These are phyloP conservation scores for Hortaea sp. DNA, from an alignment of 2,329 filamentous ascomycete species.

Conservation along the genomic window DNA sequence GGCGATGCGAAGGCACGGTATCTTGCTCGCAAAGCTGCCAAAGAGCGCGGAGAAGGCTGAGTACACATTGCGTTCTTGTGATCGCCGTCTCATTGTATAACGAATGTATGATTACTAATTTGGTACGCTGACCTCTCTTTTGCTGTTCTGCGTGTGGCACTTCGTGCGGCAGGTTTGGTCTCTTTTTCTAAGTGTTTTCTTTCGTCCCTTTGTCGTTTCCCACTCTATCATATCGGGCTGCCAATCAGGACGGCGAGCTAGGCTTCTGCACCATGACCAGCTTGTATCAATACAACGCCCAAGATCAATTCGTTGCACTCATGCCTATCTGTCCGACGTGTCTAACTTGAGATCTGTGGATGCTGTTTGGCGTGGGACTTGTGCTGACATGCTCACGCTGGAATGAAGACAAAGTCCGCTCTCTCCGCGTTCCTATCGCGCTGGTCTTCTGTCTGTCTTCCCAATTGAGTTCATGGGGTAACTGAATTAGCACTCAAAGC, in stretches of 20 bases:
- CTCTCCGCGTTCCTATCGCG: too few species aligned
- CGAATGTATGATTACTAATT: too few species aligned
- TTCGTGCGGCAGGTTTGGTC: too few species aligned
- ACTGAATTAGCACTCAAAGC: too few species aligned
- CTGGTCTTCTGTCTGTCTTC: too few species aligned
- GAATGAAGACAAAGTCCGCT: too few species aligned
- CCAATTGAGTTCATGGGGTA: too few species aligned
- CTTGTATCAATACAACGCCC: slow-evolving; percentile 23
- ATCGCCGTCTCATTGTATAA: neutral
- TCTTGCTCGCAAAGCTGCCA: slow-evolving; percentile 64
- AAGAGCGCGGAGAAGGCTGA: slow-evolving; percentile 38
- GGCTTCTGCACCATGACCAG: slow-evolving; percentile 18
- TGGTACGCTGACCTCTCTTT: too few species aligned
- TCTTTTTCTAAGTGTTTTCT: neutral
- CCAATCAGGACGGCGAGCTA: slow-evolving; percentile 22
- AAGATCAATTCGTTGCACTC: slow-evolving; percentile 8
- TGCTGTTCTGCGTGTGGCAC: too few species aligned
- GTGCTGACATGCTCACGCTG: neutral
- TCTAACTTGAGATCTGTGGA: neutral
- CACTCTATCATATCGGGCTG: slow-evolving; percentile 5
- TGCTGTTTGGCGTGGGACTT: neutral
- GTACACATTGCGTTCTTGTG: too few species aligned
- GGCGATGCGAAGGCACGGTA: slow-evolving; percentile 71
- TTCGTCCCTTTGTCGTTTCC: neutral
- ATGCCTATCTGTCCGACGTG: slow-evolving; percentile 5